Evolutionary conservation across 306 rosid species (phyloP), one percentile per base, ranked within the genome.

Genomic region (Cicer yamashitae): DNA sequence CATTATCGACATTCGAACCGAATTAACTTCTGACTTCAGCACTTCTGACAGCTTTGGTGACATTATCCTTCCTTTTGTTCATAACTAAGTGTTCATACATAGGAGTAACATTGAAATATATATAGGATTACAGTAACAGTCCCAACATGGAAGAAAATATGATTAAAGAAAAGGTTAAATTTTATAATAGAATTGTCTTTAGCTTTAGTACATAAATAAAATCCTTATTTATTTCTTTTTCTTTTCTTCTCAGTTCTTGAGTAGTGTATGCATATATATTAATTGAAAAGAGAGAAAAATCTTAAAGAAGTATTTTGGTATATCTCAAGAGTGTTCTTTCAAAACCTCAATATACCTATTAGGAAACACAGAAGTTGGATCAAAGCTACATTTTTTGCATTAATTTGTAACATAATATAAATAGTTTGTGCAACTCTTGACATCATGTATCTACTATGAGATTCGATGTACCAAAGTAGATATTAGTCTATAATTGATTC

Each of bases 81-180:
- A 47, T 68, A 20, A 77, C 39, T 80, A 82, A 79, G 67, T 61
- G 70, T 68, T 78, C 18, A 74, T 75, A 73, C 53, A 51, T 52
- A 53, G 82, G 71, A 80, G 66, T 73, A 73, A 84, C 74, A 61
- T 62, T 67, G 54, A 77, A 69, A 14, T 68, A 68, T 68, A 68
- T 67, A 62, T 73, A 81, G 83, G 85, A 78, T 59, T 66, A 54
- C 75, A 82, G 45, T 25, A 82, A 75, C 74, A 82, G 18, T 75
- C 54, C 77, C 69, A 74, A 62, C 41, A 38, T 82, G 71, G 58
- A 78, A 44, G 74, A 67, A 40, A 60, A 45, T 73, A 64, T 56
- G 39, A 51, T 70, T 60, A 52, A 81, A 63, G 73, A 70, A 75
- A 75, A 53, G 8, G 50, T 59, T 61, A 13, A 73, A 10, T 17